Conservation (phyloP, 192 early-diverging fungal species). For the Phycomyces nitens region DNA sequence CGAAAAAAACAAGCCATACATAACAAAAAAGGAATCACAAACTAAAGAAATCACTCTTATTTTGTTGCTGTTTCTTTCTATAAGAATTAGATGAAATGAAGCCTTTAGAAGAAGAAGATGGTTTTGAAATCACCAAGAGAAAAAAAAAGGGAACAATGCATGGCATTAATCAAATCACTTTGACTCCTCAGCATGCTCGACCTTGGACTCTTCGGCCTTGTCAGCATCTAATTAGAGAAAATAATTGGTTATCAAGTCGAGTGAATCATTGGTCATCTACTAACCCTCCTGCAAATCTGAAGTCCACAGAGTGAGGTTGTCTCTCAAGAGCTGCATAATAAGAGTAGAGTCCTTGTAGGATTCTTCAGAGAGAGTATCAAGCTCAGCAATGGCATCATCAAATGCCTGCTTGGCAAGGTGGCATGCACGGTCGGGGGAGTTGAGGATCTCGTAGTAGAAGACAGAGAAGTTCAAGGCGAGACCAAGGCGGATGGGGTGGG, state of each 20-base stretch:
- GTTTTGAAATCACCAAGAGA: not conserved
- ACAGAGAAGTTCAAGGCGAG: conserved; percentile 98
- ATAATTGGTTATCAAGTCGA: not conserved
- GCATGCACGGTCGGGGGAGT: conserved; percentile 96
- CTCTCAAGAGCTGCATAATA: conserved; percentile 98
- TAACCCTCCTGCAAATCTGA: conserved; percentile 90
- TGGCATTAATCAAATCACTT: conserved; percentile 7
- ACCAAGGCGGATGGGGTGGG: conserved; percentile 98
- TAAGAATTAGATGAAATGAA: not conserved
- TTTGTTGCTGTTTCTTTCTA: conserved; percentile 4
- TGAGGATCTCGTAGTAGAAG: conserved; percentile 99
- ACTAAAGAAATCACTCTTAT: no score
- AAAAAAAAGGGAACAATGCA: not conserved
- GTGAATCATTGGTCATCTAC: not conserved
- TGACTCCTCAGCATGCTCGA: conserved; percentile 16
- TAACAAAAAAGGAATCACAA: not conserved
- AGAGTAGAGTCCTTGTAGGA: conserved; percentile 99
- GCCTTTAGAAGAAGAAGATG: not conserved
- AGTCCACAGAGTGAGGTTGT: conserved; percentile 99
- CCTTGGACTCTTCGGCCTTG: conserved; percentile 22
- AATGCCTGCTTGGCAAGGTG: conserved; percentile 95
- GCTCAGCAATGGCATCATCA: conserved; percentile 98
- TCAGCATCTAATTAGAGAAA: conserved; percentile 16
- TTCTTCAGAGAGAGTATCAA: conserved; percentile 97
- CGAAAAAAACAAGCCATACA: not conserved